phyloP scores from a whole-genome alignment of 305 asterid species.

The Solanum hybrid region DNA sequence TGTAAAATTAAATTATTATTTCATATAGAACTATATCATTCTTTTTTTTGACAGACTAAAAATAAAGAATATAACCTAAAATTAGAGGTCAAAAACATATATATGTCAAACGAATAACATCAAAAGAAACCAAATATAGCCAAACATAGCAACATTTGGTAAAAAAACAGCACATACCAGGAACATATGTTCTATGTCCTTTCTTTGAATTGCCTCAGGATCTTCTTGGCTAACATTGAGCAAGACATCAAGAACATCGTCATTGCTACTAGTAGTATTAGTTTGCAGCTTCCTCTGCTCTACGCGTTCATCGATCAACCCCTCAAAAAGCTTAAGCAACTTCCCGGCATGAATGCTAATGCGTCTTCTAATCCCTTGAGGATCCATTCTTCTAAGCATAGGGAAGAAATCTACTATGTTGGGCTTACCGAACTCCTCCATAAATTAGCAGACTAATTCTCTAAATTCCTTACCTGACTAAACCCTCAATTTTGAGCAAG shows the following conservation, averaged over 20 bases:
- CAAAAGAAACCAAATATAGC: neutral
- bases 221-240: neutral
- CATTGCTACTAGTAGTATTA: neutral
- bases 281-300: neutral
- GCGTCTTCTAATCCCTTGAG: constrained; percentile 28
- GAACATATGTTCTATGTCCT: neutral
- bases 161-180: neutral
- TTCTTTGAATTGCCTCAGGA: neutral
- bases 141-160: neutral
- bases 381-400: constrained; percentile 19
- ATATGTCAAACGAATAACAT: neutral
- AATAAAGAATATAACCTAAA: neutral
- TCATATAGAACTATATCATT: neutral
- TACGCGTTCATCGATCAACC: neutral
- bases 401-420: constrained; percentile 31
- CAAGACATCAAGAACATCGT: neutral
- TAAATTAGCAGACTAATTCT: constrained; percentile 8
- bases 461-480: constrained; percentile 14
- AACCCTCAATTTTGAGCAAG: neutral
- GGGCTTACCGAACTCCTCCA: constrained; percentile 13
- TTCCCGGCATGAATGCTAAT: neutral
- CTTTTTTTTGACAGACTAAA: neutral
- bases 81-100: neutral
- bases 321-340: neutral
- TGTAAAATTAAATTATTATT: no score